phyloP scores from a whole-genome alignment of 176 grass and related monocot species.

The Typha latifolia region DNA sequence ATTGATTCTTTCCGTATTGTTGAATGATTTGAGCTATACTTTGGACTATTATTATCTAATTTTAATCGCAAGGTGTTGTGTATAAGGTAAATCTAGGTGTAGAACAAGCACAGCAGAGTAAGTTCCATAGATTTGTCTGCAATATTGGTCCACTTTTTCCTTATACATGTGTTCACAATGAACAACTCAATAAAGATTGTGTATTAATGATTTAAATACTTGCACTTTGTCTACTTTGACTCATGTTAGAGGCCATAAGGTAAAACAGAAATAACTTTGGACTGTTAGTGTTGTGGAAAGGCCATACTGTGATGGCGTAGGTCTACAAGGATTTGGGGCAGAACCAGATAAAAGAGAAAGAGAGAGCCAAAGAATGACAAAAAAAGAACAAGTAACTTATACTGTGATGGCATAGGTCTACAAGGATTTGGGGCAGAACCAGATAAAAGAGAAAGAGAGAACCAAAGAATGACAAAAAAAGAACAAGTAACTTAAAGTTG shows the following conservation, averaged over 20 bases:
- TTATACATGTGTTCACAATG: too few relatives aligned
- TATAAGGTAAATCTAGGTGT: too few relatives aligned
- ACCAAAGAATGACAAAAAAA: conserved; percentile 23
- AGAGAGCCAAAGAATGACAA: conserved; percentile 31
- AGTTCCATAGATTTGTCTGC: too few relatives aligned
- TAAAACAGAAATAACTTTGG: conserved; percentile 82
- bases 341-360: conserved; percentile 45
- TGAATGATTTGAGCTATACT: too few relatives aligned
- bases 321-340: conserved; percentile 66
- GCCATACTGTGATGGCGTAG: conserved; percentile 88
- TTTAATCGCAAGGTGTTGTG: too few relatives aligned
- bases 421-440: conserved; percentile 66
- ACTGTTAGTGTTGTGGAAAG: conserved; percentile 88
- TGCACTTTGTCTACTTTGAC: conserved; percentile 18
- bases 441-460: conserved; percentile 33
- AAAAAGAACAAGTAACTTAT: too few relatives aligned
- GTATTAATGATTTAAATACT: neutral
- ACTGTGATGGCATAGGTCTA: conserved; percentile 87
- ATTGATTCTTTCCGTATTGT: too few relatives aligned
- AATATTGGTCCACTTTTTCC: too few relatives aligned
- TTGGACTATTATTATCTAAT: too few relatives aligned
- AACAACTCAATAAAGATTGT: too few relatives aligned
- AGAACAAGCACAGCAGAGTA: too few relatives aligned
- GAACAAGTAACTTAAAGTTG: too few relatives aligned
- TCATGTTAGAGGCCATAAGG: conserved; percentile 89